Percentiles rank a stretch among this genome's conserved stretches.
Conservation (phyloP, 2,329 filamentous ascomycete genomes). For the Trichoderma endophyticum region DNA sequence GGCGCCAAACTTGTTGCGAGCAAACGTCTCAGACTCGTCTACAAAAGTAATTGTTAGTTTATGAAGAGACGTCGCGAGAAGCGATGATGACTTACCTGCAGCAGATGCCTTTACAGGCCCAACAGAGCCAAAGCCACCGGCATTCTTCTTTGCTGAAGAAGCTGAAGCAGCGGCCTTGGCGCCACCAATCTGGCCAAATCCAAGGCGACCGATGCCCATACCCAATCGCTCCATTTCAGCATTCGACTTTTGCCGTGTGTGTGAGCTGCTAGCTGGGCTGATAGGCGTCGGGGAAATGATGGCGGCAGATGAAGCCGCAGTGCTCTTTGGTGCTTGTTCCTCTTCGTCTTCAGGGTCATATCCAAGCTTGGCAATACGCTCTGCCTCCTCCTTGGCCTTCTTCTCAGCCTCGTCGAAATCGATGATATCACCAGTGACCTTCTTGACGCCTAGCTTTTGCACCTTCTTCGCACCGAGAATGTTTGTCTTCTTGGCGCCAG, state of each 20-base stretch:
- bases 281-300: slow-evolving; percentile 73
- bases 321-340: slow-evolving; percentile 45
- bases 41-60: neutral
- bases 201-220: slow-evolving; percentile 81
- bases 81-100: slow-evolving; percentile 54
- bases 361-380: slow-evolving; percentile 90
- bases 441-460: slow-evolving; percentile 88
- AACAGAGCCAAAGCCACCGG: slow-evolving; percentile 83
- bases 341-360: slow-evolving; percentile 91
- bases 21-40: slow-evolving; percentile 79
- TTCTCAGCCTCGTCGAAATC: slow-evolving; percentile 98
- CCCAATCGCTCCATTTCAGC: slow-evolving; percentile 85
- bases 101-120: slow-evolving; percentile 67
- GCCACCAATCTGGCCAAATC: slow-evolving; percentile 80
- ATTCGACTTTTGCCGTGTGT: slow-evolving; percentile 59
- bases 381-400: slow-evolving; percentile 95
- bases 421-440: slow-evolving; percentile 74
- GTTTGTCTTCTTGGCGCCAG: slow-evolving; percentile 73
- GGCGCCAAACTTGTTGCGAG: slow-evolving; percentile 79
- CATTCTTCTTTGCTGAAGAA: slow-evolving; percentile 64
- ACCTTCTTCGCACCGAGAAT: slow-evolving; percentile 83
- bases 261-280: slow-evolving; percentile 59
- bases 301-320: slow-evolving; percentile 50
- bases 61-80: neutral
- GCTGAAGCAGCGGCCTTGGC: slow-evolving; percentile 52